phyloP scores from a whole-genome alignment of 1,139 yeast genomes.

The Geotrichum carabidarum region DNA sequence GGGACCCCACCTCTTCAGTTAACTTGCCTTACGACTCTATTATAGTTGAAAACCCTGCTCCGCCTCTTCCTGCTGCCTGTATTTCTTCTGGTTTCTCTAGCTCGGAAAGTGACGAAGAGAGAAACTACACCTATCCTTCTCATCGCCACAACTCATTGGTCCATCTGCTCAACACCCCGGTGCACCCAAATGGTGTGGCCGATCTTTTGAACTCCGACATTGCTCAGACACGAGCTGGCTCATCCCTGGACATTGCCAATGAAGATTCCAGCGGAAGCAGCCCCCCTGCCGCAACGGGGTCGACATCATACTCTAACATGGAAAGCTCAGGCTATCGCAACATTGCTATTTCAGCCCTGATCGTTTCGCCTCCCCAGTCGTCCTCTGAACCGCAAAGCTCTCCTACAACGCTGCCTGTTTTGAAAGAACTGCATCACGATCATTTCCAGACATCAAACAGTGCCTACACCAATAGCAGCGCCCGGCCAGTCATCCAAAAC shows the following conservation, averaged over 20 bases:
- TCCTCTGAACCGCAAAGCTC: not conserved
- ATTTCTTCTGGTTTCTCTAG: not conserved
- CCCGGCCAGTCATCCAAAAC: not conserved
- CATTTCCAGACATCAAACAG: not conserved
- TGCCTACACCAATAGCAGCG: not conserved
- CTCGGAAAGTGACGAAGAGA: conserved; percentile 4
- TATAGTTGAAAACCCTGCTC: not conserved
- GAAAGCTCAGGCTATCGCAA: conserved; percentile 6
- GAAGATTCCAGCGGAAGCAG: not conserved
- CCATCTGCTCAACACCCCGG: not conserved
- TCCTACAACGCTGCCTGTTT: not conserved
- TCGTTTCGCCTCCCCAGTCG: not conserved
- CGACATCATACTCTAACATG: not conserved
- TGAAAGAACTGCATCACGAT: not conserved
- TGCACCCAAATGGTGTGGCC: not conserved
- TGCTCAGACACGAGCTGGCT: not conserved
- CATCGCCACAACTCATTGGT: not conserved
- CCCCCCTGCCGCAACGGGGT: not conserved
- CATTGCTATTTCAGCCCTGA: conserved; percentile 14
- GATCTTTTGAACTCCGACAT: not conserved
- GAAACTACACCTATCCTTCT: not conserved
- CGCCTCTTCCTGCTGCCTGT: not conserved
- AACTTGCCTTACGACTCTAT: conserved; percentile 8
- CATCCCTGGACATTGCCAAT: not conserved
- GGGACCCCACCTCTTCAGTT: conserved; percentile 8